These are phyloP conservation scores for Gossypium longicalyx DNA, from an alignment of 345 rosid species.

Conservation along the genomic window DNA sequence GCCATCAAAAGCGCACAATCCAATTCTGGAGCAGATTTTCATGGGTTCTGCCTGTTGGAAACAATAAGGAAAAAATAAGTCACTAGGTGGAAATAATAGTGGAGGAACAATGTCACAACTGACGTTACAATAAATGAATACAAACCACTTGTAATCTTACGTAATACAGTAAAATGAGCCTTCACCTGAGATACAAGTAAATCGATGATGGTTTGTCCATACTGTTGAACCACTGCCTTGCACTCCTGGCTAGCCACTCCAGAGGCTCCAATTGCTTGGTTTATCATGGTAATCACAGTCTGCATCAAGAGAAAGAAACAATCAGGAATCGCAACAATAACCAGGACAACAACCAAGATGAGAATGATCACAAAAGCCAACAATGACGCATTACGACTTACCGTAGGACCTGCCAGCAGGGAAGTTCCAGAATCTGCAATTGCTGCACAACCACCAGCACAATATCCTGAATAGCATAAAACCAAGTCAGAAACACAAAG, in stretches of 20 bases:
- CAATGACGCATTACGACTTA: constrained; percentile 26
- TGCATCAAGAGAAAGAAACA: constrained; percentile 18
- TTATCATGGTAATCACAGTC: constrained; percentile 72
- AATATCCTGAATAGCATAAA: constrained; percentile 49
- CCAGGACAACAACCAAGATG: background rate
- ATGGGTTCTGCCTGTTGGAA: constrained; percentile 51
- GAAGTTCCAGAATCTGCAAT: constrained; percentile 98
- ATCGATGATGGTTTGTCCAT: constrained; percentile 69
- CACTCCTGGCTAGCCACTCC: constrained; percentile 82
- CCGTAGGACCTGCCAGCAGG: constrained; percentile 85
- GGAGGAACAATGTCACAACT: background rate
- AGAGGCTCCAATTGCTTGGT: constrained; percentile 86
- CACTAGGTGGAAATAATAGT: background rate
- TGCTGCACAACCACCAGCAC: constrained; percentile 68
- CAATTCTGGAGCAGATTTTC: constrained; percentile 80
- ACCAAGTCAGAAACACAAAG: constrained; percentile 16
- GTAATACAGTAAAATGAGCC: background rate
- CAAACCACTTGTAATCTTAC: background rate
- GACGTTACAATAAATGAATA: background rate
- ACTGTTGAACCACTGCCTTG: constrained; percentile 71
- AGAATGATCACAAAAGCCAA: background rate
- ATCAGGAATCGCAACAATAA: background rate
- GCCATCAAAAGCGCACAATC: constrained; percentile 83
- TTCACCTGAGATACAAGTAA: constrained; percentile 60
- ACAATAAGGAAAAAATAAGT: background rate